Conservation (phyloP, 2,329 filamentous ascomycete genomes). For the Sphaerulina vaccinii region DNA sequence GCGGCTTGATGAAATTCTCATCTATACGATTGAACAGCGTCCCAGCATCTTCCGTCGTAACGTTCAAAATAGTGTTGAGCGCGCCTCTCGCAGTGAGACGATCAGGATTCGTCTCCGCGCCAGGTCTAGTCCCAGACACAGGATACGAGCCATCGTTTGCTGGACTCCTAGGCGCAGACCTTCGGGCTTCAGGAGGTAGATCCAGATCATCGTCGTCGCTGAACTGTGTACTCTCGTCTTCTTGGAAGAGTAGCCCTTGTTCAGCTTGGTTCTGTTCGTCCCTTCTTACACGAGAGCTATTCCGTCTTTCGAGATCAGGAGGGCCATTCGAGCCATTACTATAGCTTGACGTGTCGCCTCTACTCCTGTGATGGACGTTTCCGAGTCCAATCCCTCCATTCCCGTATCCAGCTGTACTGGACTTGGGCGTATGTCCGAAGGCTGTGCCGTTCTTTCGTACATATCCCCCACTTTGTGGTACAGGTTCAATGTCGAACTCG, state of each 20-base stretch:
- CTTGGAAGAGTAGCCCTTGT: slow-evolving; percentile 55
- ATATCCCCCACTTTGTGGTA: slow-evolving; percentile 61
- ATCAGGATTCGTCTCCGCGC: slow-evolving; percentile 24
- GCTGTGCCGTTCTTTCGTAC: slow-evolving; percentile 75
- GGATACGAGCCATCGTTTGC: slow-evolving; percentile 38
- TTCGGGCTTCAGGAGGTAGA: slow-evolving; percentile 56
- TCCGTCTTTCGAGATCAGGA: slow-evolving; percentile 51
- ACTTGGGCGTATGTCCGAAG: slow-evolving; percentile 73
- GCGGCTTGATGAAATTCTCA: slow-evolving; percentile 94
- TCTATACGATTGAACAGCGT: slow-evolving; percentile 90
- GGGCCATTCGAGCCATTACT: slow-evolving; percentile 55
- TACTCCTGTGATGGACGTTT: slow-evolving; percentile 34
- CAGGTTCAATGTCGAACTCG: slow-evolving; percentile 89
- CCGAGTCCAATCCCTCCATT: slow-evolving; percentile 35
- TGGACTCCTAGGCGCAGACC: slow-evolving; percentile 39
- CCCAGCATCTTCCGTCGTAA: slow-evolving; percentile 78
- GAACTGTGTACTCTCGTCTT: slow-evolving; percentile 41
- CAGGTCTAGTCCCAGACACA: slow-evolving; percentile 38
- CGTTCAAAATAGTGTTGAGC: slow-evolving; percentile 75
- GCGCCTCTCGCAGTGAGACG: slow-evolving; percentile 69
- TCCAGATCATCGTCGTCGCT: slow-evolving; percentile 56
- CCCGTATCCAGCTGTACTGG: slow-evolving; percentile 49
- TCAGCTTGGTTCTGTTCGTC: slow-evolving; percentile 45
- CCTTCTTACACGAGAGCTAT: slow-evolving; percentile 49
- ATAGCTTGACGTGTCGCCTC: slow-evolving; percentile 57